Evolutionary conservation across 768 basidiomycete genomes (phyloP), one percentile per base, ranked within the genome.

Genomic region (Mycena epipterygia): DNA sequence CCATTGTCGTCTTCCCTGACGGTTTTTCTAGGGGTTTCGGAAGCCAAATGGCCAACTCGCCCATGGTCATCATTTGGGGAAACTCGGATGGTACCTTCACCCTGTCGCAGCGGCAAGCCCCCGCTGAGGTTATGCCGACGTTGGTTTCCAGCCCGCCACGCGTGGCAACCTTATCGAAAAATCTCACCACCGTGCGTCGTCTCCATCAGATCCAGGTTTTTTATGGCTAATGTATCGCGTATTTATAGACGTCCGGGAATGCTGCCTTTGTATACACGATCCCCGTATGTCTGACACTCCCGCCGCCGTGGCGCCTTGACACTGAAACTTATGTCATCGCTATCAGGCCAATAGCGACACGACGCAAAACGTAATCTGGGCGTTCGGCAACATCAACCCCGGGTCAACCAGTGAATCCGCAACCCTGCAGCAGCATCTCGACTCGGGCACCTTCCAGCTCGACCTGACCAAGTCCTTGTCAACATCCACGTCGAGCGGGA

Each of bases 51-150:
- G 76, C 83, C 1, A 81, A 85, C 72, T 81, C 86, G 7, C 86
- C 89, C 0, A 93, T 94, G 91, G 89, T 94, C 67, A 90, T 93
- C 33, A 87, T 90, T 84, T 94, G 92, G 93, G 81, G 87, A 9
- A 91, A 92, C 75, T 77, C 80, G 17, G 89, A 92, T 72, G 89
- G 89, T 12, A 77, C 83, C 25, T 82, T 92, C 67, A 92, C 91
- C 16, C 78, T 94, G 25, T 92, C 91, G 9, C 93, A 94, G 75
- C 86, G 92, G 25, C 80, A 78, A 33, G 89, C 92, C 0, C 72
- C 84, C 1, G 76, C 73, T 9, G 83, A 91, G 69, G 81, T 83
- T 5, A 87, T 88, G 88, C 93, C 93, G 8, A 86, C 81, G 17
- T 84, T 90, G 58, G 89, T 85, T 63, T 52, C 82, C 8, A 84